These are phyloP conservation scores for Lactuca sativa DNA, from an alignment of 129 eudicot species.

Conservation along the genomic window DNA sequence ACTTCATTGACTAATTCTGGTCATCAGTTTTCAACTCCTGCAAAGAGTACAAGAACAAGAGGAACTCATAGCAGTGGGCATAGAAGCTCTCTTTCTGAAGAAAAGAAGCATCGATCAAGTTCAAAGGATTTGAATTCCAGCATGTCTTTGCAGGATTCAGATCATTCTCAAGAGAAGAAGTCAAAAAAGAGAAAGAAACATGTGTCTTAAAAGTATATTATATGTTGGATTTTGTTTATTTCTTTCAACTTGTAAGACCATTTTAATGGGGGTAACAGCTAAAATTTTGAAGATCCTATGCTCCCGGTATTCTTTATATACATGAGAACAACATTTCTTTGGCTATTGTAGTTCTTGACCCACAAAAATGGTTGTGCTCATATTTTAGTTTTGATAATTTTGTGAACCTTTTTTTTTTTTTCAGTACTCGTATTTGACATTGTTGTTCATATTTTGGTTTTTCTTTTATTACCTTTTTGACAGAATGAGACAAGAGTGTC, in stretches of 20 bases:
- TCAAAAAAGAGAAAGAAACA: constrained; percentile 53
- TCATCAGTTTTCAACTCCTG: constrained; percentile 47
- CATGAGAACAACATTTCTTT: no score
- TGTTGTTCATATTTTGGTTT: no score
- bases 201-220: constrained; percentile 24
- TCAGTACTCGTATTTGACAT: no score
- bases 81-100: constrained; percentile 39
- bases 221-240: constrained; percentile 3
- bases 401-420: no score
- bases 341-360: no score
- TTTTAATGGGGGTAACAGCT: constrained; percentile 12
- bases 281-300: background rate
- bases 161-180: constrained; percentile 50
- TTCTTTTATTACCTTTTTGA: no score
- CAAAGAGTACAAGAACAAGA: constrained; percentile 43
- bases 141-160: constrained; percentile 45
- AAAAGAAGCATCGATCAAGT: constrained; percentile 13
- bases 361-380: no score
- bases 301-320: background rate
- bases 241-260: background rate
- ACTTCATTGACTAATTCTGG: constrained; percentile 55
- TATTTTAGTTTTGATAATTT: no score
- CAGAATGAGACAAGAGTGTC: no score
- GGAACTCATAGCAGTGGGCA: constrained; percentile 48
- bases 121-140: constrained; percentile 35